Evolutionary conservation across 2,329 filamentous ascomycete genomes (phyloP).

Genomic region (Clonostachys chloroleuca): DNA sequence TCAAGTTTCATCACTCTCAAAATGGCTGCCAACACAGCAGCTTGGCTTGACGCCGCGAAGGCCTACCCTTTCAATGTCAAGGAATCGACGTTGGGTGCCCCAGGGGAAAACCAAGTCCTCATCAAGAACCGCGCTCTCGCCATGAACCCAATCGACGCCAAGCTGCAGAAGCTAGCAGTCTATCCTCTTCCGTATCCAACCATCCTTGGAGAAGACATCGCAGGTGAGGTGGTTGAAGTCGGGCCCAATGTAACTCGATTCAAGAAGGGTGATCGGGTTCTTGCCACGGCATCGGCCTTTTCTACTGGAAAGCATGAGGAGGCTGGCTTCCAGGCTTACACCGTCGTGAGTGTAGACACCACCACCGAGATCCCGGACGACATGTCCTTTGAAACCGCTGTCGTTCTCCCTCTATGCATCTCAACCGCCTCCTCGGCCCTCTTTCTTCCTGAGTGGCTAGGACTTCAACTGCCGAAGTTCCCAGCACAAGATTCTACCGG

Average conservation of each 20-base stretch:
- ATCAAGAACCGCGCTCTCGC: slow-evolving; percentile 25
- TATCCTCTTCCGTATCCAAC: slow-evolving; percentile 4
- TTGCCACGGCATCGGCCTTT: too few species aligned
- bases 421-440: too few species aligned
- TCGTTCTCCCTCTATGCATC: background rate
- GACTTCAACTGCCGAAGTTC: too few species aligned
- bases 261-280: slow-evolving; percentile 40
- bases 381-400: slow-evolving; percentile 39
- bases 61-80: too few species aligned
- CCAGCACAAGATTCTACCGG: slow-evolving; percentile 5
- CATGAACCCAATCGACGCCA: slow-evolving; percentile 27
- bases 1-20: too few species aligned
- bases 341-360: slow-evolving; percentile 30
- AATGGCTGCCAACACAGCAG: too few species aligned
- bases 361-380: slow-evolving; percentile 37
- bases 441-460: too few species aligned
- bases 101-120: slow-evolving; percentile 14
- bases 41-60: too few species aligned
- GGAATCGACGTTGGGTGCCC: too few species aligned
- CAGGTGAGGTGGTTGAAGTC: slow-evolving; percentile 35
- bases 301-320: slow-evolving; percentile 30
- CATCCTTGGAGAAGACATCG: slow-evolving; percentile 37
- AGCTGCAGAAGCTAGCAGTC: slow-evolving; percentile 13
- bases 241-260: slow-evolving; percentile 11
- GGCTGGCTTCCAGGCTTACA: slow-evolving; percentile 16